These are phyloP conservation scores for Periglandula ipomoeae DNA, from an alignment of 2,329 filamentous ascomycete species.

Conservation along the genomic window DNA sequence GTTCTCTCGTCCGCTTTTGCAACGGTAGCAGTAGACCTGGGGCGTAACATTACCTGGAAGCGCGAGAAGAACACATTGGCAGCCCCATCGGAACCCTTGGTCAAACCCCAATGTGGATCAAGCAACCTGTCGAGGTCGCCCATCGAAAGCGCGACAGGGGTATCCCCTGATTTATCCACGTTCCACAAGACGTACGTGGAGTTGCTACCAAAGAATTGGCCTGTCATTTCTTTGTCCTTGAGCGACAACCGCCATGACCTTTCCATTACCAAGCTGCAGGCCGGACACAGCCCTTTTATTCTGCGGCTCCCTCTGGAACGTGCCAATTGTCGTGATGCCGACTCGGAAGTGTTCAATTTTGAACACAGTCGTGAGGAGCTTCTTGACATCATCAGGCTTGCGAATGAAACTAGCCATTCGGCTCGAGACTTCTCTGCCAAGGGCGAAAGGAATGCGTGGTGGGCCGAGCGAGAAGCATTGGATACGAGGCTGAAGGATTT, in stretches of 20 bases:
- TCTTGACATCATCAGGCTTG: slow-evolving; percentile 68
- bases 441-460: slow-evolving; percentile 77
- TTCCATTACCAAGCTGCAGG: slow-evolving; percentile 76
- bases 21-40: slow-evolving; percentile 57
- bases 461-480: slow-evolving; percentile 72
- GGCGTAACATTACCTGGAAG: slow-evolving; percentile 58
- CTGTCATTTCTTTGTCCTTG: slow-evolving; percentile 73
- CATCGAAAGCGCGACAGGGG: slow-evolving; percentile 24
- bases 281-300: slow-evolving; percentile 70
- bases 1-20: slow-evolving; percentile 46
- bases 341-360: slow-evolving; percentile 74
- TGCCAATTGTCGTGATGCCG: slow-evolving; percentile 70
- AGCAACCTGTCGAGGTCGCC: background rate
- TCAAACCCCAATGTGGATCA: slow-evolving; percentile 26
- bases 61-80: slow-evolving; percentile 49
- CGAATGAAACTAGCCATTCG: slow-evolving; percentile 75
- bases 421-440: slow-evolving; percentile 62
- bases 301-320: slow-evolving; percentile 77
- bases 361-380: slow-evolving; percentile 71
- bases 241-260: slow-evolving; percentile 78
- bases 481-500: slow-evolving; percentile 71
- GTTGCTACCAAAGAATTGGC: slow-evolving; percentile 76
- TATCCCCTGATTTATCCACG: slow-evolving; percentile 42
- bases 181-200: slow-evolving; percentile 80
- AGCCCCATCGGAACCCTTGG: background rate